These are phyloP conservation scores for Meyerozyma smithsonii DNA, from an alignment of 1,139 yeast genomes.

Conservation along the genomic window DNA sequence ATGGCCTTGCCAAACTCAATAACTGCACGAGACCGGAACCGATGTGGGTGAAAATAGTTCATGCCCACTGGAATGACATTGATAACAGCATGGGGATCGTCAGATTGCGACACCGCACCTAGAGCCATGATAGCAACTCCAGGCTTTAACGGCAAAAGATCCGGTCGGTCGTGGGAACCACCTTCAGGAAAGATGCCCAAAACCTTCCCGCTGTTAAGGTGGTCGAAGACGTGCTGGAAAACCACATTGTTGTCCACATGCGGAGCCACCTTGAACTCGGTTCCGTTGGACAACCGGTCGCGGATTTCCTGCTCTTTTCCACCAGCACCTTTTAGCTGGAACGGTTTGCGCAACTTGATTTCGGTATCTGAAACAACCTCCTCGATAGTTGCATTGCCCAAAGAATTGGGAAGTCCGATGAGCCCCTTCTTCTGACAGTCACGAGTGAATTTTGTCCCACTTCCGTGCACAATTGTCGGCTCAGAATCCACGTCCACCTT, in stretches of 20 bases:
- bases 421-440: slow-evolving; percentile 49
- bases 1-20: slow-evolving; percentile 45
- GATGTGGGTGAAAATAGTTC: slow-evolving; percentile 45
- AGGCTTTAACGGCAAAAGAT: slow-evolving; percentile 39
- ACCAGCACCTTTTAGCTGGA: slow-evolving; percentile 25
- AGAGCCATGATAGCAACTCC: slow-evolving; percentile 50
- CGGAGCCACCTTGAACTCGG: slow-evolving; percentile 53
- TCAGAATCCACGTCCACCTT: slow-evolving; percentile 32
- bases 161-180: slow-evolving; percentile 39
- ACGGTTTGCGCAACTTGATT: slow-evolving; percentile 45
- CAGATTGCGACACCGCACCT: slow-evolving; percentile 47
- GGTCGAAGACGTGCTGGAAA: slow-evolving; percentile 60
- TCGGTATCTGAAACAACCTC: slow-evolving; percentile 51
- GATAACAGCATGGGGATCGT: slow-evolving; percentile 58
- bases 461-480: slow-evolving; percentile 35
- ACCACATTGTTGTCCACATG: slow-evolving; percentile 58
- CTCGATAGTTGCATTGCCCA: slow-evolving; percentile 55
- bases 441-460: slow-evolving; percentile 43
- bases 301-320: slow-evolving; percentile 25
- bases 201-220: slow-evolving; percentile 51
- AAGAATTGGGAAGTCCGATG: slow-evolving; percentile 55
- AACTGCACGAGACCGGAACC: slow-evolving; percentile 43
- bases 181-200: slow-evolving; percentile 71
- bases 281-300: slow-evolving; percentile 40
- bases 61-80: slow-evolving; percentile 43